Conservation (phyloP, 2,329 filamentous ascomycete genomes). For the Exophiala bonariae region DNA sequence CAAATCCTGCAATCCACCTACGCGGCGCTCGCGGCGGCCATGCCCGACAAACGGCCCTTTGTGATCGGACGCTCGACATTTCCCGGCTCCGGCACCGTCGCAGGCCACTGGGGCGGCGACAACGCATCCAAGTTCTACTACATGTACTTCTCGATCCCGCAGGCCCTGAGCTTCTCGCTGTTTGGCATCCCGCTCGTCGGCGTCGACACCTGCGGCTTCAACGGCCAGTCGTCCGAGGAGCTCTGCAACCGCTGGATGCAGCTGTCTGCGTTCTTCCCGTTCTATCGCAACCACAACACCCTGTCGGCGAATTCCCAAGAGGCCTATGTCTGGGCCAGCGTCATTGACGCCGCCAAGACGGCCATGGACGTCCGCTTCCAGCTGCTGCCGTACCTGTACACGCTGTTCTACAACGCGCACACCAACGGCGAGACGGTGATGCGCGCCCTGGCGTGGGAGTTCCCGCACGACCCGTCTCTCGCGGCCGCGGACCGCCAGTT, state of each 20-base stretch:
- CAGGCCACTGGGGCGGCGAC: slow-evolving; percentile 81
- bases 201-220: slow-evolving; percentile 69
- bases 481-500: slow-evolving; percentile 70
- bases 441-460: slow-evolving; percentile 71
- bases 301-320: slow-evolving; percentile 65
- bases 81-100: slow-evolving; percentile 71
- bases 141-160: slow-evolving; percentile 75
- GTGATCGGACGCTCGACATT: slow-evolving; percentile 84
- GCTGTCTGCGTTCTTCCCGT: slow-evolving; percentile 72
- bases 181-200: slow-evolving; percentile 79
- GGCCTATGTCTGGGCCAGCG: slow-evolving; percentile 68
- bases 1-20: slow-evolving; percentile 78
- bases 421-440: slow-evolving; percentile 68
- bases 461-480: slow-evolving; percentile 68
- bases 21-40: slow-evolving; percentile 63
- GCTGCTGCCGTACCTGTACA: slow-evolving; percentile 75
- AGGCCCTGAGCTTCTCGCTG: slow-evolving; percentile 72
- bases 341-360: slow-evolving; percentile 62
- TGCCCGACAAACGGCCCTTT: slow-evolving; percentile 72
- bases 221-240: slow-evolving; percentile 65
- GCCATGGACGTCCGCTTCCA: slow-evolving; percentile 72
- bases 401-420: slow-evolving; percentile 67
- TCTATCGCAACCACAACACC: slow-evolving; percentile 75
- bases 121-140: slow-evolving; percentile 70
- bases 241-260: slow-evolving; percentile 76